Percentiles rank a stretch among this genome's conserved stretches.
phyloP scores from a whole-genome alignment of 371 early-diverging fungal genomes.

The Mucor plumbeus region DNA sequence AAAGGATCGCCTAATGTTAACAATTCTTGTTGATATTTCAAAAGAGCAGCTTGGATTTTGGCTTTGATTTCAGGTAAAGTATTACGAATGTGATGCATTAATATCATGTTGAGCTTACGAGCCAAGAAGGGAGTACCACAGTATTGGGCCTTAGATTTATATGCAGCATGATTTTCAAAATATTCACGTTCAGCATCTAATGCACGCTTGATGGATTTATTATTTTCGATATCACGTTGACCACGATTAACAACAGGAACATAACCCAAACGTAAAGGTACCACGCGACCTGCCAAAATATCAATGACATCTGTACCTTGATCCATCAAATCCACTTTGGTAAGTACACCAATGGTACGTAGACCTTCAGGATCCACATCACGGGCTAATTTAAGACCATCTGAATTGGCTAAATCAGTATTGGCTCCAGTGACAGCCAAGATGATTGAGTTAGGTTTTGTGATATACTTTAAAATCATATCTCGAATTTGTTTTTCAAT shows the following conservation, averaged over 20 bases:
- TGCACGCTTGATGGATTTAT: conserved; percentile 87
- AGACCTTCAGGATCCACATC: conserved; percentile 98
- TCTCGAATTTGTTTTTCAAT: conserved; percentile 98
- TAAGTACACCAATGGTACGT: conserved; percentile 98
- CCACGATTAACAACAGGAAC: conserved; percentile 97
- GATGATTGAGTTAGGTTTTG: conserved; percentile 96
- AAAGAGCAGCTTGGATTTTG: conserved; percentile 84
- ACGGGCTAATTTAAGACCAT: conserved; percentile 95
- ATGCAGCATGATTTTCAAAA: conserved; percentile 95
- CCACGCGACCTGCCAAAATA: conserved; percentile 95
- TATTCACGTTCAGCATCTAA: conserved; percentile 90
- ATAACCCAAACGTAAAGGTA: conserved; percentile 93
- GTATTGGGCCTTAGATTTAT: conserved; percentile 94
- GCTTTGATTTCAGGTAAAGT: conserved; percentile 98
- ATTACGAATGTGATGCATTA: conserved; percentile 97
- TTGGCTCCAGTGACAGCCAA: conserved; percentile 98
- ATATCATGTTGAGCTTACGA: conserved; percentile 93
- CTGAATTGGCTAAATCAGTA: conserved; percentile 99
- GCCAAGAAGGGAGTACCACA: conserved; percentile 99
- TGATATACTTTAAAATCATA: conserved; percentile 95
- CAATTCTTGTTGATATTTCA: conserved; percentile 88
- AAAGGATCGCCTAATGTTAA: conserved; percentile 90
- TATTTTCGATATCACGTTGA: conserved; percentile 93
- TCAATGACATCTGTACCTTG: conserved; percentile 99
- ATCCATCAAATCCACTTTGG: conserved; percentile 99